phyloP scores from a whole-genome alignment of 768 basidiomycete species.

The Zangia roseola region DNA sequence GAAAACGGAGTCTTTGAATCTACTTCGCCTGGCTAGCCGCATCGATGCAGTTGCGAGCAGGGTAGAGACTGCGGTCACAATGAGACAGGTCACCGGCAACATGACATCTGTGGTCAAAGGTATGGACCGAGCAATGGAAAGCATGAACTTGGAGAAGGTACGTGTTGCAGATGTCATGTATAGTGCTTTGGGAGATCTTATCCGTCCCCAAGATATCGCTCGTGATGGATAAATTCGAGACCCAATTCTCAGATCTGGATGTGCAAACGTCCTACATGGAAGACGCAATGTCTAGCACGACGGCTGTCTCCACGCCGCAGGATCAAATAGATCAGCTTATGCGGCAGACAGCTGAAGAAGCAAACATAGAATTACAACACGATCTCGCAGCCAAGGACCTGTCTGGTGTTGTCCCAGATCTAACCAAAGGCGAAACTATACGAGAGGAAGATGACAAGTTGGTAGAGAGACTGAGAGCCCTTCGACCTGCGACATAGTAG shows the following conservation, averaged over 20 bases:
- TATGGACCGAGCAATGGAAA: constrained; percentile 99
- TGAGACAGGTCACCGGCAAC: constrained; percentile 93
- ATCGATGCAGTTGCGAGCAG: constrained; percentile 97
- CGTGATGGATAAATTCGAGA: constrained; percentile 99
- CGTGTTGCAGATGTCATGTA: constrained; percentile 23
- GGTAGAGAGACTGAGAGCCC: constrained; percentile 83
- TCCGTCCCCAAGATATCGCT: constrained; percentile 72
- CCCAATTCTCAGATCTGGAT: constrained; percentile 94
- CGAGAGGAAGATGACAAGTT: constrained; percentile 80
- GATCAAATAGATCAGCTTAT: constrained; percentile 94
- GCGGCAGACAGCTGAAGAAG: constrained; percentile 95
- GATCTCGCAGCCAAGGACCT: constrained; percentile 72
- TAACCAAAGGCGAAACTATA: constrained; percentile 49
- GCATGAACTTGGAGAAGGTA: constrained; percentile 97
- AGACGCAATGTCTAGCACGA: constrained; percentile 90
- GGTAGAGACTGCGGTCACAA: constrained; percentile 97
- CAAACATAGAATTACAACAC: constrained; percentile 92
- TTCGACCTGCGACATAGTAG: constrained; percentile 69
- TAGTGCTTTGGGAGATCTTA: background rate
- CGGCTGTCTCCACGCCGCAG: constrained; percentile 90
- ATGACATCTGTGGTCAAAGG: constrained; percentile 96
- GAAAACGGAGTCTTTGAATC: constrained; percentile 92
- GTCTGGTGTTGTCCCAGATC: constrained; percentile 53
- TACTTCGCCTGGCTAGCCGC: constrained; percentile 84
- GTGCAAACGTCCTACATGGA: constrained; percentile 99